These are phyloP conservation scores for Pouteria campechiana DNA, from an alignment of 179 eudicot species.

Conservation along the genomic window DNA sequence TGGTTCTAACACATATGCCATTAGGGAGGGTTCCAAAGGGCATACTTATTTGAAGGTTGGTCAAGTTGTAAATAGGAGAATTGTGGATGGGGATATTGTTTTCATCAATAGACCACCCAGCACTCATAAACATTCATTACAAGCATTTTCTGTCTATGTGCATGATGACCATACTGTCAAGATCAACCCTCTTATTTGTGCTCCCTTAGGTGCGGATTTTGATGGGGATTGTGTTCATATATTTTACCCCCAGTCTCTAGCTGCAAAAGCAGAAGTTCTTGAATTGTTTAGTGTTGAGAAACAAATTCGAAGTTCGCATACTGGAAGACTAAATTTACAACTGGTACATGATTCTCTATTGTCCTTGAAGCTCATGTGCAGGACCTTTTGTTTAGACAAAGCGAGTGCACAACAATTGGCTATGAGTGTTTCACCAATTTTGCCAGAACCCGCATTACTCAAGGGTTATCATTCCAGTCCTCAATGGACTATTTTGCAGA, in stretches of 20 bases:
- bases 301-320: constrained; percentile 80
- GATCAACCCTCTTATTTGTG: constrained; percentile 85
- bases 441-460: constrained; percentile 49
- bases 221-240: constrained; percentile 94
- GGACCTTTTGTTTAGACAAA: constrained; percentile 33
- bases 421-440: constrained; percentile 39
- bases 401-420: constrained; percentile 66
- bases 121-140: constrained; percentile 87
- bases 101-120: constrained; percentile 96
- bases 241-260: constrained; percentile 86
- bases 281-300: constrained; percentile 92
- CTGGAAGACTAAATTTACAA: constrained; percentile 77
- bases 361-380: constrained; percentile 57
- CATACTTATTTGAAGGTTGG: constrained; percentile 82
- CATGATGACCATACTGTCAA: constrained; percentile 89
- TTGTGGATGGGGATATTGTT: constrained; percentile 93
- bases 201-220: constrained; percentile 89
- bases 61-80: constrained; percentile 72
- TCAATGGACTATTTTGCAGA: constrained; percentile 73
- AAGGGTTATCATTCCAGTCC: constrained; percentile 39
- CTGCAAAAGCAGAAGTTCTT: constrained; percentile 93
- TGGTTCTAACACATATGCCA: constrained; percentile 59
- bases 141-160: constrained; percentile 69
- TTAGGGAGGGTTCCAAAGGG: constrained; percentile 94
- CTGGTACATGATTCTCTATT: constrained; percentile 65